A percentile compares a stretch with the other conserved stretches of the same genome.
Conservation (phyloP, 352 stramenopile genomes). For the Pythium myriotylum region DNA sequence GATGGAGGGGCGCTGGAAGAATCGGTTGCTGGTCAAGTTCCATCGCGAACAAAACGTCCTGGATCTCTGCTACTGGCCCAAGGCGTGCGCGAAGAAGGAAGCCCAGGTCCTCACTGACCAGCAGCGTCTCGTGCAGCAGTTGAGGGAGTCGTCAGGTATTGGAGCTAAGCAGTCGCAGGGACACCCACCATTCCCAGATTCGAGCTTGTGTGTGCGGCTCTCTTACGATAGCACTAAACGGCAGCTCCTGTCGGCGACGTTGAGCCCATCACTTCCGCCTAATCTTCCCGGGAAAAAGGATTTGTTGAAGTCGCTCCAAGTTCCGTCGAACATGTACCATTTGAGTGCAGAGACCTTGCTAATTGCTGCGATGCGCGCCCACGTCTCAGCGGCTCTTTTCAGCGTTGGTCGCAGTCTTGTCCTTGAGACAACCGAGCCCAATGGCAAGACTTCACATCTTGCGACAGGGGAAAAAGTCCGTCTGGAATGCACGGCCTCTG, state of each 20-base stretch:
- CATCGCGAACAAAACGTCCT: constrained; percentile 78
- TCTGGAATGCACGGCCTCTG: constrained; percentile 61
- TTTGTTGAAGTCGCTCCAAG: constrained; percentile 59
- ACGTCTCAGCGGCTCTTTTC: constrained; percentile 73
- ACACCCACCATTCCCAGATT: constrained; percentile 56
- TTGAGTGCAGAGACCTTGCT: constrained; percentile 78
- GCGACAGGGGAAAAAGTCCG: constrained; percentile 73
- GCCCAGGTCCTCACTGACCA: constrained; percentile 53
- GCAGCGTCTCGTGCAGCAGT: constrained; percentile 59
- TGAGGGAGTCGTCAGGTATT: constrained; percentile 42
- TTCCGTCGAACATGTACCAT: constrained; percentile 79
- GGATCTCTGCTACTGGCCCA: constrained; percentile 84
- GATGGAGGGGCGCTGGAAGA: constrained; percentile 83
- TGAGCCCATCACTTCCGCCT: constrained; percentile 66
- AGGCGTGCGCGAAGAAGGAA: constrained; percentile 67
- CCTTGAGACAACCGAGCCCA: constrained; percentile 61
- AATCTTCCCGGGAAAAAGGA: constrained; percentile 57
- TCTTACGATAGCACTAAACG: constrained; percentile 61
- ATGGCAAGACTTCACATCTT: constrained; percentile 50
- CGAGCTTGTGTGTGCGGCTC: constrained; percentile 71
- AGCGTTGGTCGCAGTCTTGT: constrained; percentile 73
- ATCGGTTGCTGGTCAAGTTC: constrained; percentile 76
- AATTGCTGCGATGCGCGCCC: constrained; percentile 73
- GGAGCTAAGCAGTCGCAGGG: constrained; percentile 20
- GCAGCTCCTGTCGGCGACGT: constrained; percentile 60